These are phyloP conservation scores for Colletotrichum shisoi DNA, from an alignment of 2,329 filamentous ascomycete genomes.

Conservation along the genomic window DNA sequence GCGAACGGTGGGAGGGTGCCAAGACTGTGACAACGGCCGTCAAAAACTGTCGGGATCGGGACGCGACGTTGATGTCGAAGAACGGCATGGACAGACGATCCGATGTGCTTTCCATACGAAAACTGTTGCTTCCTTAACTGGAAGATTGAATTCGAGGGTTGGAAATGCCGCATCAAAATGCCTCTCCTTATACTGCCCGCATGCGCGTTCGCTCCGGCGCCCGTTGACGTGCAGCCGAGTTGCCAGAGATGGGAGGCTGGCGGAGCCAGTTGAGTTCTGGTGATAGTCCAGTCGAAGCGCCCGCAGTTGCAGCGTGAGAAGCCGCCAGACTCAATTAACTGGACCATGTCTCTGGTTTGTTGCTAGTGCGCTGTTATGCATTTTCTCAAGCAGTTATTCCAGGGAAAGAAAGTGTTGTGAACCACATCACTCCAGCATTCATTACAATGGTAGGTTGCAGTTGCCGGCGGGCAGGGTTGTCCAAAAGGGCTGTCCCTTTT, in stretches of 20 bases:
- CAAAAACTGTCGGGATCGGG: conserved; percentile 13
- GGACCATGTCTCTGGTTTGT: conserved; percentile 28
- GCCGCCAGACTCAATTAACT: conserved; percentile 34
- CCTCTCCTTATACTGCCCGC: conserved; percentile 17
- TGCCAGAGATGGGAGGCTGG: conserved; percentile 31
- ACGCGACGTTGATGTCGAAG: conserved; percentile 1
- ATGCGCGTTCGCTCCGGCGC: conserved; percentile 25
- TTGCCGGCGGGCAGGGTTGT: conserved; percentile 30
- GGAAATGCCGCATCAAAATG: conserved; percentile 22
- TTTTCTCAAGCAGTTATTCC: neutral
- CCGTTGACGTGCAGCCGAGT: conserved; percentile 22
- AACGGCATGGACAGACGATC: neutral
- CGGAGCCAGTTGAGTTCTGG: conserved; percentile 10
- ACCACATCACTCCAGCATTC: conserved; percentile 23
- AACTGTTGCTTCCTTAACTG: conserved; percentile 7
- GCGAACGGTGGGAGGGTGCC: conserved; percentile 35
- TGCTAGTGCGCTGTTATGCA: conserved; percentile 10
- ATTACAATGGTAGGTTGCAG: conserved; percentile 11
- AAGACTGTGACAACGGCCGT: conserved; percentile 32
- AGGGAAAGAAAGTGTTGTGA: conserved; percentile 8
- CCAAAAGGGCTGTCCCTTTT: conserved; percentile 22
- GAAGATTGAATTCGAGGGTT: neutral
- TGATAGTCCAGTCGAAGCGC: conserved; percentile 16
- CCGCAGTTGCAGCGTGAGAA: conserved; percentile 26
- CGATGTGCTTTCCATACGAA: conserved; percentile 10